Conservation (phyloP, 352 stramenopile species). For the Phytophthora brassicae region DNA sequence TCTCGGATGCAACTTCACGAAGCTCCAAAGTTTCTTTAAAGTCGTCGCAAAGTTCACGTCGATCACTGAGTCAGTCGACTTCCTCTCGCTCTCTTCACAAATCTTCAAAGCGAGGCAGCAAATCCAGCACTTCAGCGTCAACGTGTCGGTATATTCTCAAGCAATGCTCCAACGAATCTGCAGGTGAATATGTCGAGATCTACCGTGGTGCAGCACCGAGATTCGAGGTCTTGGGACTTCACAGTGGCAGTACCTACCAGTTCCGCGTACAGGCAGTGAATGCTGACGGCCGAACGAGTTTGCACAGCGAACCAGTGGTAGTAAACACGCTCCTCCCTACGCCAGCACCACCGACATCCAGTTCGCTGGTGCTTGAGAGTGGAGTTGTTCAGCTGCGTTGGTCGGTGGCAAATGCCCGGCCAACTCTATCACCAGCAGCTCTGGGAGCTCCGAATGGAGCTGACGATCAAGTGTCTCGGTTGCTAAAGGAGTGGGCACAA, state of each 20-base stretch:
- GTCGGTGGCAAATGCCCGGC: slow-evolving; percentile 37
- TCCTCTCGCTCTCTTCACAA: slow-evolving; percentile 22
- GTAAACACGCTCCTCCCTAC: slow-evolving; percentile 87
- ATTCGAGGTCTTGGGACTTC: slow-evolving; percentile 80
- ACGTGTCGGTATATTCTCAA: slow-evolving; percentile 83
- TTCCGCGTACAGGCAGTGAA: slow-evolving; percentile 89
- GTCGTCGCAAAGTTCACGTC: slow-evolving; percentile 16
- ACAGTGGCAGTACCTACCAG: slow-evolving; percentile 84
- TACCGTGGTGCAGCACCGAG: slow-evolving; percentile 67
- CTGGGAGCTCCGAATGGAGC: slow-evolving; percentile 43
- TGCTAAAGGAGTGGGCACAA: slow-evolving; percentile 86
- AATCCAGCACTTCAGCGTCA: slow-evolving; percentile 12
- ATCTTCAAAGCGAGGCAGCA: slow-evolving; percentile 16
- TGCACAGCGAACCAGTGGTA: slow-evolving; percentile 71
- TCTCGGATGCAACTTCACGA: slow-evolving; percentile 27
- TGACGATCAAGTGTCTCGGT: slow-evolving; percentile 62
- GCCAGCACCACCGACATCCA: slow-evolving; percentile 42
- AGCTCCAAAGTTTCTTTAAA: slow-evolving; percentile 19
- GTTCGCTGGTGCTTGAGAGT: slow-evolving; percentile 35
- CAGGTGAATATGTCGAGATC: slow-evolving; percentile 86
- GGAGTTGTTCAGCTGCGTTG: slow-evolving; percentile 57
- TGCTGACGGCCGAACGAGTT: slow-evolving; percentile 64
- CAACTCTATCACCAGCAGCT: slow-evolving; percentile 55
- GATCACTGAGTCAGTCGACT: slow-evolving; percentile 19
- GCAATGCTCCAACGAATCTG: slow-evolving; percentile 78